Evolutionary conservation across 2,329 filamentous ascomycete species (phyloP), one percentile per base, ranked within the genome.

Genomic region (Metarhizium rileyi): DNA sequence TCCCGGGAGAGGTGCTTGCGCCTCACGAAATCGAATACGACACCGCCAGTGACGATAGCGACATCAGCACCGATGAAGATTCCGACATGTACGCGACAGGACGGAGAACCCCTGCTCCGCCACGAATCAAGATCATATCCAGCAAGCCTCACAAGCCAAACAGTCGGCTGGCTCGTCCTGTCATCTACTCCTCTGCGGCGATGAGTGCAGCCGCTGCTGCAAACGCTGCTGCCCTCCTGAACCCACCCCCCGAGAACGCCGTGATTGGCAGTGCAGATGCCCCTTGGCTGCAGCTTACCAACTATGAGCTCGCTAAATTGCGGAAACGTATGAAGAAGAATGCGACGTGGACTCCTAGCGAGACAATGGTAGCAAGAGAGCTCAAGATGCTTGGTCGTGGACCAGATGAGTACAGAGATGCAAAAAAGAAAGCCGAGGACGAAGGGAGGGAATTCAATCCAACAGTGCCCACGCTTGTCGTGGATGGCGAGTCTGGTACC

Each of bases 291-390:
- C 80, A 80, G 57, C 71, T 86, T 35, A 84, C 81, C 6, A 70
- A 74, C 16, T 84, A 78, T 54, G 82, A 86, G 61, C 70, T 86
- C 44, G 81, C 81, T 1, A 77, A 81, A 54, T 73, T 93, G 7
- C 75, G 87, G 52, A 93, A 93, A 68, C 77, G 85, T 18, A 93
- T 93, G 87, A 93, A 93, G 76, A 93, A 93, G 74, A 93, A 93
- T 60, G 85, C 87, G 0, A 83, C 87, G 4, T 93, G 87, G 87
- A 83, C 80, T 3, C 87, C 87, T 0, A 90, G 86, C 54, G 85
- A 88, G 58, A 90, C 87, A 0, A 93, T 93, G 87, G 87, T 91
- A 55, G 80, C 85, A 16, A 76, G 87, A 27, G 87, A 91, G 65
- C 76, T 93, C 1, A 86, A 86, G 62, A 73, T 74, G 20, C 75